Conservation (phyloP, 345 rosid species). For the Pistacia atlantica region DNA sequence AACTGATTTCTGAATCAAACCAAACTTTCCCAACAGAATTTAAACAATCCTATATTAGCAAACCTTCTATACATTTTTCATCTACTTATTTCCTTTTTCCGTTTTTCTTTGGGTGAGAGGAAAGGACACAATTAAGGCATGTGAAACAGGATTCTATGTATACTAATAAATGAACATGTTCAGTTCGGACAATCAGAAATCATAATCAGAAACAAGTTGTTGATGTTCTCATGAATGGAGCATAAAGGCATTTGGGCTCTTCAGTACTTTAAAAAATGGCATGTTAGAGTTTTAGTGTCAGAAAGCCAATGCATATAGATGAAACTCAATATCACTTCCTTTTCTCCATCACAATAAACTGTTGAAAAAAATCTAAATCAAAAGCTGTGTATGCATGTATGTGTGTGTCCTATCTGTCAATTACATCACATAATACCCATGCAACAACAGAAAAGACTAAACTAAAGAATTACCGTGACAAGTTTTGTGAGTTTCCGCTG, state of each 20-base stretch:
- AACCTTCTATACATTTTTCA: neutral
- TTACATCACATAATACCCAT: neutral
- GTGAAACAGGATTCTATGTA: neutral
- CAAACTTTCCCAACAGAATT: too few relatives aligned
- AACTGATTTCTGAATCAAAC: neutral
- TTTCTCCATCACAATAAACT: too few relatives aligned
- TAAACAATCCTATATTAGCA: neutral
- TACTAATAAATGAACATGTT: neutral
- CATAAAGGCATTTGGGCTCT: neutral
- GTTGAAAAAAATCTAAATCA: neutral
- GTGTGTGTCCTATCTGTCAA: neutral
- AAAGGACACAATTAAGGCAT: neutral
- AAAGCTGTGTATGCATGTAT: neutral
- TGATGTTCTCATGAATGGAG: neutral
- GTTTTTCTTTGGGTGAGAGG: neutral
- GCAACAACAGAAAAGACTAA: neutral
- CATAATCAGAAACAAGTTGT: neutral
- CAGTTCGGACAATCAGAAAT: neutral
- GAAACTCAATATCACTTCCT: too few relatives aligned
- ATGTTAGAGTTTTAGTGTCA: neutral
- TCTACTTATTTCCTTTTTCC: neutral
- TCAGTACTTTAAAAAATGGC: neutral
- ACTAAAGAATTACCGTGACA: constrained; percentile 67
- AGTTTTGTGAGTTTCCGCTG: constrained; percentile 81
- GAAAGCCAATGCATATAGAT: neutral